A percentile compares a stretch with the other conserved stretches of the same genome.
Conservation (phyloP, 2,329 filamentous ascomycete genomes). For the Lachnellula suecica region DNA sequence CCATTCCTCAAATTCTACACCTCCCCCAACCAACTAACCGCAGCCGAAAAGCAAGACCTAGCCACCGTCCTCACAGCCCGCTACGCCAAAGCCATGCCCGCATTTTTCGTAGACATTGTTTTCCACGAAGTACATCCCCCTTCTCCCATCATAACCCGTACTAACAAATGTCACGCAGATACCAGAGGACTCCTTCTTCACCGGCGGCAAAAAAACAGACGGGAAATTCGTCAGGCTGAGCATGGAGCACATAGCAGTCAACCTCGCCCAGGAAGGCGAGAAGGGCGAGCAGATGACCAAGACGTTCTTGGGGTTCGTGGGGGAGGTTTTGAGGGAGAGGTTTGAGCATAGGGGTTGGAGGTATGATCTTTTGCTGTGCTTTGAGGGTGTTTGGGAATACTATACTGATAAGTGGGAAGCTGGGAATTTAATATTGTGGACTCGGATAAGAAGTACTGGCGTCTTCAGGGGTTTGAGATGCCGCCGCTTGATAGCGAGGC, state of each 20-base stretch:
- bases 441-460: conserved; percentile 16
- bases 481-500: conserved; percentile 16
- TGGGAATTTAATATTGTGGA: conserved; percentile 21
- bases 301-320: conserved; percentile 14
- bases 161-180: conserved; percentile 1
- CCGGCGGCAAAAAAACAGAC: conserved; percentile 11
- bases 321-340: conserved; percentile 13
- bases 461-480: conserved; percentile 18
- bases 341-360: conserved; percentile 22
- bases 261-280: conserved; percentile 7
- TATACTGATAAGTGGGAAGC: no score
- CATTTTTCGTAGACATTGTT: conserved; percentile 20
- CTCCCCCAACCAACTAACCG: conserved; percentile 12
- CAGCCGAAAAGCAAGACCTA: conserved; percentile 17
- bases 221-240: conserved; percentile 21
- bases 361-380: conserved; percentile 13
- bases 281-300: conserved; percentile 1
- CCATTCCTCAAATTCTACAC: conserved; percentile 21
- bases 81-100: conserved; percentile 17
- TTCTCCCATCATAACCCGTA: not conserved
- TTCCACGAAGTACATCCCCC: conserved; percentile 16
- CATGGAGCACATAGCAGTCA: conserved; percentile 22
- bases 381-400: no score
- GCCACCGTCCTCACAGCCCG: conserved; percentile 8
- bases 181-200: conserved; percentile 14